A percentile compares a stretch with the other conserved stretches of the same genome.
These are phyloP conservation scores for Acanthamoeba comandoni DNA, from an alignment of 208 protist genomes.

Conservation along the genomic window DNA sequence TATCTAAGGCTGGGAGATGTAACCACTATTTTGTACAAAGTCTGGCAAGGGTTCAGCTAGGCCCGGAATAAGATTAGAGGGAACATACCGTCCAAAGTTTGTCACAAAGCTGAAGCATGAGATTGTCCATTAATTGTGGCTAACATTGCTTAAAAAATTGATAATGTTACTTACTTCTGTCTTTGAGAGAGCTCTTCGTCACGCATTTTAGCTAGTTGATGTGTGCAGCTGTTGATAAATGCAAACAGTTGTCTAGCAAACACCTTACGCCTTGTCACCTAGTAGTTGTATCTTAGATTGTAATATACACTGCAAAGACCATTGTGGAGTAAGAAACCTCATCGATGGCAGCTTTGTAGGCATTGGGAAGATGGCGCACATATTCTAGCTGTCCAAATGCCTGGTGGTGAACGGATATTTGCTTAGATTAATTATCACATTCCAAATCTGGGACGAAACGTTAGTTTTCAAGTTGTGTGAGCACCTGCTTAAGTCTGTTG, in stretches of 20 bases:
- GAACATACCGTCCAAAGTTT: conserved; percentile 48
- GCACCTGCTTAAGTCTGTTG: conserved; percentile 9
- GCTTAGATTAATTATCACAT: neutral
- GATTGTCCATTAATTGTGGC: neutral
- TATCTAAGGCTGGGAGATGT: neutral
- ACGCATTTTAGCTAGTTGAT: conserved; percentile 9
- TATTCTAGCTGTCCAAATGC: conserved; percentile 23
- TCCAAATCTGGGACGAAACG: too few relatives aligned
- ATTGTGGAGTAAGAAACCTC: neutral
- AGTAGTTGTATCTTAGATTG: neutral
- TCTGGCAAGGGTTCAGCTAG: conserved; percentile 26
- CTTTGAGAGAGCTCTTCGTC: conserved; percentile 18
- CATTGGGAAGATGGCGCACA: conserved; percentile 11
- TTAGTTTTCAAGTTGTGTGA: neutral
- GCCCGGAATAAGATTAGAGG: conserved; percentile 13
- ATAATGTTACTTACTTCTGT: neutral
- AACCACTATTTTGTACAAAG: neutral
- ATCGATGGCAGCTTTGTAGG: conserved; percentile 10
- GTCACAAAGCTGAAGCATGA: conserved; percentile 17
- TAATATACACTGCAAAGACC: neutral
- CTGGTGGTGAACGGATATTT: neutral
- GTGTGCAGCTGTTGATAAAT: neutral
- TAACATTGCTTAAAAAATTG: neutral
- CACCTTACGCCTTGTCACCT: conserved; percentile 1
- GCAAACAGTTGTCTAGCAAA: neutral